Base-by-base conservation (phyloP, 257 asterid species). In the Cruciata laevipes region DNA sequence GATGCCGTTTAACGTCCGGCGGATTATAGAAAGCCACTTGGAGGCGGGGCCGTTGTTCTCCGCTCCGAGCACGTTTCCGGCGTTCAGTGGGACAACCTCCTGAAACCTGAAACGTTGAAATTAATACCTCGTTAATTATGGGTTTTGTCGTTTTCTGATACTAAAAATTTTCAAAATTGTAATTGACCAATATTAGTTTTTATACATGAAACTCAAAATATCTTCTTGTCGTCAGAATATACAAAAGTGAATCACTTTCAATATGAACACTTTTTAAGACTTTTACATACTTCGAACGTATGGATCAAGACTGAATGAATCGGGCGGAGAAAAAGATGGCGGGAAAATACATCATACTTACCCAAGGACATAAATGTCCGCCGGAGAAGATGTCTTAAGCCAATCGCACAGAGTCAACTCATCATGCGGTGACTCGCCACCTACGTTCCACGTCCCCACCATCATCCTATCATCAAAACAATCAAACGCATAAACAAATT, bases 381-480 rank as follows among this genome's bases (percentile, higher is more conserved):
- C 91, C 10, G 84, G 86, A 3, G 84, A 62, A 64, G 85, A 70
- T 21, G 85, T 75, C 60, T 64, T 76, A 31, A 92, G 74, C 96
- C 98, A 92, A 53, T 92, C 94, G 13, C 60, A 65, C 13, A 92
- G 73, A 76, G 89, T 77, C 40, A 87, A 27, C 53, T 69, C 87
- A 11, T 77, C 72, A 3, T 86, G 75, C 6, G 97, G 98, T 13
- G 96, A 65, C 70, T 89, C 88, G 75, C 98, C 98, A 63, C 94
- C 98, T 8, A 92, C 98, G 71, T 92, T 92, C 97, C 98, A 89
- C 56, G 98, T 92, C 70, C 96, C 98, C 71, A 87, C 95, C 60
- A 92, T 82, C 91, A 85, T 86, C 76, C 98, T 92, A 42, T 32
- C 31, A 47, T 0, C 2, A 47, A 47, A 17, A 47, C 55, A 47